Base-by-base conservation (phyloP, 768 basidiomycete genomes). In the Suillus cothurnatus region DNA sequence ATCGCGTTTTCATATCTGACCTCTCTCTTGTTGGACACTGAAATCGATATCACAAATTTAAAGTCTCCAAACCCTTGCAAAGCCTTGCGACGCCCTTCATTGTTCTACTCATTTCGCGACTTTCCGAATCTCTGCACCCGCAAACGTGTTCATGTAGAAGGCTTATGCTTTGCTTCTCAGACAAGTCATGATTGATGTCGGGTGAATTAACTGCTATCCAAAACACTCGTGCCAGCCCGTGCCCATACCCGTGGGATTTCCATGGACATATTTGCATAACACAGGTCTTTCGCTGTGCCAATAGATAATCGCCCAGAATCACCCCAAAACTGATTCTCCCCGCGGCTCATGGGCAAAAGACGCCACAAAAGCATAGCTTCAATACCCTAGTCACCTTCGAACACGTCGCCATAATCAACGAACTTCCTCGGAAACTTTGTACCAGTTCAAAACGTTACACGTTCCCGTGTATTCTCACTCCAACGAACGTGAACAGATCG, bases 211-310 rank as follows among this genome's bases (percentile, higher is more conserved):
- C 19, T 26, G 26, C 26, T 38, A 59, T 41, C 58, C 58, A 59
- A 59, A 41, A 19, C 19, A 53, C 52, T 53, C 52, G 28, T 52
- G 50, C 50, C 50, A 50, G 26, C 38, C 39, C 57, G 38, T 39
- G 57, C 15, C 57, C 57, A 41, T 41, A 41, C 58, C 58, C 58
- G 26, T 59, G 58, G 57, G 39, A 59, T 59, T 39, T 59, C 58
- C 58, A 59, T 59, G 58, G 58, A 59, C 6, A 41, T 55, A 34
- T 59, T 19, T 31, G 26, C 19, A 41, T 6, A 14, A 59, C 26
- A 59, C 58, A 41, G 26, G 39, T 59, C 26, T 41, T 28, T 19
- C 38, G 39, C 26, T 28, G n/a, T 43, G 38, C 39, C 23, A 38
- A 59, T 41, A 39, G 39, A 59, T 59, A 21, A 41, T 39, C 57